These are phyloP conservation scores for Tetraselmis chui DNA, from an alignment of 139 green algal genomes.

Conservation along the genomic window DNA sequence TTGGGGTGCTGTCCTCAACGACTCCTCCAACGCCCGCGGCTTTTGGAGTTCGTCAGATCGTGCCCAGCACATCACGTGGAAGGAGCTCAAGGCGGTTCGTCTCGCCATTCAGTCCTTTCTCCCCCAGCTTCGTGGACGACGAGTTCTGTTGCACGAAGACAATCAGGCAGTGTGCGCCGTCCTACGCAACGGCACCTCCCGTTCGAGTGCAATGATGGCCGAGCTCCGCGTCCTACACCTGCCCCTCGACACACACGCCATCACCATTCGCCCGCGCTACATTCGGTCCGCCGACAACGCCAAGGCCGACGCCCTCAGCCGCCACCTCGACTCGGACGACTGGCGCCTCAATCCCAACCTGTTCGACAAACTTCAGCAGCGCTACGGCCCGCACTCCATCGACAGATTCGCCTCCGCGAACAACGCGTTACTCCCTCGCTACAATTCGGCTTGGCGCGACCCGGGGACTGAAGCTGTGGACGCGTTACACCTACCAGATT, in stretches of 20 bases:
- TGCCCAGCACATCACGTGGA: background rate
- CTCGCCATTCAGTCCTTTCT: background rate
- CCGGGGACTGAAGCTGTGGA: too few species aligned
- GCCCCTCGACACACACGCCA: background rate
- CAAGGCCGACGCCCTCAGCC: too few species aligned
- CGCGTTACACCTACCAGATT: too few species aligned
- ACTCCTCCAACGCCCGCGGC: background rate
- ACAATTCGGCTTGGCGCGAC: too few species aligned
- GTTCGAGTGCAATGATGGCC: background rate
- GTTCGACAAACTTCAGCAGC: too few species aligned
- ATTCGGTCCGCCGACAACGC: background rate
- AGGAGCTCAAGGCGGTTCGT: background rate
- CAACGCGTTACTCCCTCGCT: too few species aligned
- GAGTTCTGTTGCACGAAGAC: background rate
- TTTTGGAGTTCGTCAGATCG: background rate
- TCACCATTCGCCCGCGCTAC: too few species aligned
- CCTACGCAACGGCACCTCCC: background rate
- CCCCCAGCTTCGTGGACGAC: background rate
- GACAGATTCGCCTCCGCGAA: too few species aligned
- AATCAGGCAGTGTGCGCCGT: background rate
- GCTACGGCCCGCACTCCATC: too few species aligned
- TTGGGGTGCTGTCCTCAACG: background rate
- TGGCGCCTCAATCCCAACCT: too few species aligned
- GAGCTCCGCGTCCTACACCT: background rate
- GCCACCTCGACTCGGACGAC: too few species aligned